phyloP scores from a whole-genome alignment of 768 basidiomycete genomes.

The Floccularia luteovirens region DNA sequence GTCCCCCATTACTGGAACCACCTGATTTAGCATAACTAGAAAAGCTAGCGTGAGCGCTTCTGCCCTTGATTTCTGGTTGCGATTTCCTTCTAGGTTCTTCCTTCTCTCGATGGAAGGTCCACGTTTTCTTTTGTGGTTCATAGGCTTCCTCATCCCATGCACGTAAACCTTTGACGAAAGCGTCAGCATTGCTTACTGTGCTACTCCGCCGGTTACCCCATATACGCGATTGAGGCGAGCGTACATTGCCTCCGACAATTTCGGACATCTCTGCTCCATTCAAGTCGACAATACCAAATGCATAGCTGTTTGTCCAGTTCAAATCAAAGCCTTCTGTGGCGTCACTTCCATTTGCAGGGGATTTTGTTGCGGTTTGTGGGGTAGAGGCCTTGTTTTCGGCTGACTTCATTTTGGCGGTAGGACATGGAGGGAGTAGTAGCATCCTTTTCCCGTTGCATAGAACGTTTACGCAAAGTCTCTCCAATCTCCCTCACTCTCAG shows the following conservation, averaged over 20 bases:
- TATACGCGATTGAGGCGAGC: not conserved
- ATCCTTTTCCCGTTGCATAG: slow-evolving; percentile 14
- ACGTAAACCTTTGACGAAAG: slow-evolving; percentile 30
- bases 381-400: no score
- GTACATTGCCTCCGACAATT: not conserved
- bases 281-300: slow-evolving; percentile 21
- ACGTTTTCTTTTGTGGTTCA: slow-evolving; percentile 33
- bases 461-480: slow-evolving; percentile 38
- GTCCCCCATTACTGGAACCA: not conserved
- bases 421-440: not conserved
- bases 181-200: slow-evolving; percentile 32
- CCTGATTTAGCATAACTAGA: slow-evolving; percentile 1
- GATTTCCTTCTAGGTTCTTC: slow-evolving; percentile 22
- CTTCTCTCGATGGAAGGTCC: slow-evolving; percentile 54
- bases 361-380: no score
- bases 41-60: not conserved
- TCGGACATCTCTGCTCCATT: slow-evolving; percentile 12
- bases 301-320: slow-evolving; percentile 26
- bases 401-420: no score
- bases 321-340: slow-evolving; percentile 36
- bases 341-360: slow-evolving; percentile 6
- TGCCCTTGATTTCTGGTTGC: not conserved
- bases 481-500: slow-evolving; percentile 54
- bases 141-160: slow-evolving; percentile 41
- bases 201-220: slow-evolving; percentile 29